Evolutionary conservation across 306 rosid species (phyloP), one percentile per base, ranked within the genome.

Genomic region (Cajanus cajan): DNA sequence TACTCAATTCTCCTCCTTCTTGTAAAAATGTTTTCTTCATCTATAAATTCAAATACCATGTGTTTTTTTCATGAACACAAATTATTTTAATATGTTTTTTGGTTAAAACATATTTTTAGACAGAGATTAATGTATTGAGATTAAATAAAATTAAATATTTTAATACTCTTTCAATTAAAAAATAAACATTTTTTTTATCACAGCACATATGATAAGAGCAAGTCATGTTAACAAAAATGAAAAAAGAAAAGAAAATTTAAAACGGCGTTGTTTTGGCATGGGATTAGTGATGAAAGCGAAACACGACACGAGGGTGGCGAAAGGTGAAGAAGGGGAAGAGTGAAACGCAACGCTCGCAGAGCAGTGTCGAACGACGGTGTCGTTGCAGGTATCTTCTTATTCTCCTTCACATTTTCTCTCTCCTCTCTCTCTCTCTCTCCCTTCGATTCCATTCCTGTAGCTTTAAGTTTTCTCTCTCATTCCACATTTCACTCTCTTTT

Each of bases 311-410:
- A 4, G 37, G 64, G 50, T 45, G 7, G 37, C 36, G 73, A 68
- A 43, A 43, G 39, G 48, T 34, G 73, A 37, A 45, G 80, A 40
- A 39, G 25, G 36, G 9, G 66, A 39, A 37, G 80, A 59, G 58
- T 81, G 72, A 81, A 75, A 81, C 39, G 39, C 39, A 28, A 59
- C 57, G 25, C 64, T 74, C 25, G 43, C 71, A 45, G n/a, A 36
- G 37, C 61, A 40, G 82, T 25, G 73, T 78, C 22, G 52, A 82
- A 82, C 82, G 76, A 79, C 84, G 55, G 54, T 67, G 85, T 78
- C 76, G 81, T 78, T 61, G 33, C 14, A 4, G 45, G 55, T 24
- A 61, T 55, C 31, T 54, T 74, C 54, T 16, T 15, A 1, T 24
- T 67, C n/a, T 24, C 24, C 43, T 65, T 37, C n/a, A 13, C 34